A percentile compares a stretch with the other conserved stretches of the same genome.
phyloP scores from a whole-genome alignment of 2,329 filamentous ascomycete species.

The Ophiosphaerella herpotricha region DNA sequence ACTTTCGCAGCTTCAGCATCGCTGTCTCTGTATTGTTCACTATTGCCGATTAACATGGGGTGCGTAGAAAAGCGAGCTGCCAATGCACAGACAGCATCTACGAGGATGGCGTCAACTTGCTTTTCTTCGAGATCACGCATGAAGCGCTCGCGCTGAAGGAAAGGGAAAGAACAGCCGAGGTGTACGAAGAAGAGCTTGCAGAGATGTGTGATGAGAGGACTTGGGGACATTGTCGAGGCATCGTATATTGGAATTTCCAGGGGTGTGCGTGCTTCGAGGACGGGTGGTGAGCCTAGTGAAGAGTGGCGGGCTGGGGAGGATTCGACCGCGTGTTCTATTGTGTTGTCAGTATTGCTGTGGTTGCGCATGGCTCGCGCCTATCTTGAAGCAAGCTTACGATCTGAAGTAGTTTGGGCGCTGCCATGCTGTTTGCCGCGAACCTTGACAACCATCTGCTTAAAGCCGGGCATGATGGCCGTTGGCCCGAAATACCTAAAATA shows the following conservation, averaged over 20 bases:
- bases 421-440: constrained; percentile 69
- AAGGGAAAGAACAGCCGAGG: constrained; percentile 84
- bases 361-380: not conserved
- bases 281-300: constrained; percentile 30
- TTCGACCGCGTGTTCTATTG: constrained; percentile 30
- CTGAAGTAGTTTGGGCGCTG: constrained; percentile 61
- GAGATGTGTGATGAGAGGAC: constrained; percentile 74
- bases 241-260: constrained; percentile 72
- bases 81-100: constrained; percentile 83
- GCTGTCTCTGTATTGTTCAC: constrained; percentile 50
- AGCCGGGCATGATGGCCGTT: constrained; percentile 87
- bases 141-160: constrained; percentile 74
- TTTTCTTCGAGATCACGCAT: constrained; percentile 79
- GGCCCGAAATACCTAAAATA: constrained; percentile 92
- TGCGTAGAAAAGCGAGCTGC: constrained; percentile 77
- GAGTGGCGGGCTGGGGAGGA: constrained; percentile 42
- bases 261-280: constrained; percentile 48
- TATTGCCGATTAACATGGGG: constrained; percentile 57
- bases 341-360: constrained; percentile 3
- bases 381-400: constrained; percentile 33
- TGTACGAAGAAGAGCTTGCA: constrained; percentile 81
- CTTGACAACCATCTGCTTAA: constrained; percentile 88
- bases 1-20: constrained; percentile 25
- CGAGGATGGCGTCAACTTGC: constrained; percentile 78
- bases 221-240: constrained; percentile 71